These are phyloP conservation scores for Sporothrix curviconia DNA, from an alignment of 2,329 filamentous ascomycete genomes.

Conservation along the genomic window DNA sequence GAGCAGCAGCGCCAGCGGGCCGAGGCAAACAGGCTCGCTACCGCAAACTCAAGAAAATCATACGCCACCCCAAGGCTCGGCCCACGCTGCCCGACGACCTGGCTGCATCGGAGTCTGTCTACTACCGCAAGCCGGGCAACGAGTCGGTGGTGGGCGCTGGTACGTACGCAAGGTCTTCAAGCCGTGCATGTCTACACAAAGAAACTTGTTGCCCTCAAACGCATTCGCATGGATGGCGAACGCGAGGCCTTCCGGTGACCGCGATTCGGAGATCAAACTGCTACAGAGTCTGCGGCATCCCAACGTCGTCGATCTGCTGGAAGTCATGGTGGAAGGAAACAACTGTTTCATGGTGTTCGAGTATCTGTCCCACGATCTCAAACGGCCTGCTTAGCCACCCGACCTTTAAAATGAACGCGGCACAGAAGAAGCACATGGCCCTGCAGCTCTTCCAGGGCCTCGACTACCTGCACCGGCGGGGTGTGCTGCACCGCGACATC, in stretches of 20 bases:
- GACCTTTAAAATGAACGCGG: conserved; percentile 73
- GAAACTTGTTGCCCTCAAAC: conserved; percentile 75
- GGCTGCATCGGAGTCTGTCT: conserved; percentile 77
- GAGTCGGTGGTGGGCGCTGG: conserved; percentile 94
- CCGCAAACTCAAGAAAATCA: conserved; percentile 59
- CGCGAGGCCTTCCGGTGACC: conserved; percentile 83
- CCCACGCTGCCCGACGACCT: conserved; percentile 67
- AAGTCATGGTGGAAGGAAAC: conserved; percentile 97
- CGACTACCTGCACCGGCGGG: conserved; percentile 84
- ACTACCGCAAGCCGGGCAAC: conserved; percentile 92
- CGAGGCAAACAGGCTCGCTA: conserved; percentile 38
- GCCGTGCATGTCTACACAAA: conserved; percentile 89
- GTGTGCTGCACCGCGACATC: conserved; percentile 95
- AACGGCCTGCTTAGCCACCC: conserved; percentile 92
- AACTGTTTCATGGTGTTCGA: conserved; percentile 99
- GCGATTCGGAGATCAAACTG: conserved; percentile 88
- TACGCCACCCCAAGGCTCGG: conserved; percentile 64
- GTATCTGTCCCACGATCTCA: conserved; percentile 93
- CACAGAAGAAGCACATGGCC: conserved; percentile 88
- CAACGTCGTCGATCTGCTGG: conserved; percentile 76
- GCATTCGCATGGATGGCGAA: conserved; percentile 90
- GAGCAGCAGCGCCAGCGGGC: conserved; percentile 24
- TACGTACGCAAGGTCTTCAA: conserved; percentile 94
- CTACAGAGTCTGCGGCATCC: conserved; percentile 77
- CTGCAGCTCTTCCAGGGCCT: conserved; percentile 90